phyloP scores from a whole-genome alignment of 1,284 basidiomycete species.

The Ustilago sp. region DNA sequence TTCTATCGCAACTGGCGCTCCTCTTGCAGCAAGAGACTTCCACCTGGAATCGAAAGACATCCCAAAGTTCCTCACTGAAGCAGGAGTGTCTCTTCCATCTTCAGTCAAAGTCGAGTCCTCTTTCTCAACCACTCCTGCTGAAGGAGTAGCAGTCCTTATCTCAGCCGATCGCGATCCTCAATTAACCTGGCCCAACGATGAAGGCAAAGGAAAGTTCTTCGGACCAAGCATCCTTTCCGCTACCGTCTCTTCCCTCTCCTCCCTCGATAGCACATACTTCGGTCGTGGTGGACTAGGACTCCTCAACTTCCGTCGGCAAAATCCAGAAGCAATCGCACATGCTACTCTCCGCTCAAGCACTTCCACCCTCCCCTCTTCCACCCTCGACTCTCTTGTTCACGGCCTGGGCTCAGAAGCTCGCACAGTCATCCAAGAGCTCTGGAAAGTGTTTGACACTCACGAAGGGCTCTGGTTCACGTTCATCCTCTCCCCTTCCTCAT shows the following conservation, averaged over 20 bases:
- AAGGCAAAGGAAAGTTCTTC: constrained; percentile 22
- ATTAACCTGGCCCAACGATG: constrained; percentile 18
- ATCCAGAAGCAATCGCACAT: constrained; percentile 2
- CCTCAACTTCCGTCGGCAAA: constrained; percentile 29
- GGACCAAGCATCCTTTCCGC: constrained; percentile 49
- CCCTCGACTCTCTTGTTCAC: constrained; percentile 21
- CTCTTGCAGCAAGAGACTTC: constrained; percentile 16
- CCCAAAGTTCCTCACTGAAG: constrained; percentile 28
- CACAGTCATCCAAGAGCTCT: constrained; percentile 23
- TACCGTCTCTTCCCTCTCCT: constrained; percentile 2
- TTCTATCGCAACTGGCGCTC: neutral
- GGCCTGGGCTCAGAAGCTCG: constrained; percentile 17
- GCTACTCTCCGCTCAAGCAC: constrained; percentile 17
- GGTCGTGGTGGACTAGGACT: constrained; percentile 50
- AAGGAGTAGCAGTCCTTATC: constrained; percentile 47
- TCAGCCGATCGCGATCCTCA: constrained; percentile 49
- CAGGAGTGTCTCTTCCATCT: constrained; percentile 9
- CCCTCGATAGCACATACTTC: constrained; percentile 34
- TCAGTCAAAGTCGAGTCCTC: constrained; percentile 13
- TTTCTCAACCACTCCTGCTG: neutral
- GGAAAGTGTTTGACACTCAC: constrained; percentile 41
- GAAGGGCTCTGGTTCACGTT: constrained; percentile 59
- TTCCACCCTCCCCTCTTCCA: neutral
- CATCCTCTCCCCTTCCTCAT: constrained; percentile 14
- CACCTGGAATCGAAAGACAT: constrained; percentile 43